These are phyloP conservation scores for Sugiyamaella pinicola DNA, from an alignment of 1,139 yeast genomes.

Conservation along the genomic window DNA sequence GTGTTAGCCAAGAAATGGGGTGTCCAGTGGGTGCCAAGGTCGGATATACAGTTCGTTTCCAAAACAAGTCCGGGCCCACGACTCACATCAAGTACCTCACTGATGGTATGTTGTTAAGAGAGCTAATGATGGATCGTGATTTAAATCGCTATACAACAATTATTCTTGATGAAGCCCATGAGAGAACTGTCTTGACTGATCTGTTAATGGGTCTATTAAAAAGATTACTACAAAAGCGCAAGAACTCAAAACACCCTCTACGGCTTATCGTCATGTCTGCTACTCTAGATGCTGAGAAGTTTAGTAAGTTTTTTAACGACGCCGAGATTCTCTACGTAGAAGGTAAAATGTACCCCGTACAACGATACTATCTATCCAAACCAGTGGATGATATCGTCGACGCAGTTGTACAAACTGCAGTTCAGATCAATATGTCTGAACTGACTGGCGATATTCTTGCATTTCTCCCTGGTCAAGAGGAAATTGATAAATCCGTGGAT, in stretches of 20 bases:
- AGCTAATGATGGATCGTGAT: slow-evolving; percentile 73
- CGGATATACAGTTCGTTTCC: slow-evolving; percentile 94
- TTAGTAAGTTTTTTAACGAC: slow-evolving; percentile 70
- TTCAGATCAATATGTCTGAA: slow-evolving; percentile 79
- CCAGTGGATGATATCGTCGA: slow-evolving; percentile 84
- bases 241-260: slow-evolving; percentile 40
- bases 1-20: slow-evolving; percentile 91
- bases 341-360: slow-evolving; percentile 87
- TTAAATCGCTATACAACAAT: slow-evolving; percentile 70
- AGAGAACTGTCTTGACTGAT: slow-evolving; percentile 90
- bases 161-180: slow-evolving; percentile 97
- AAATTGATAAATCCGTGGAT: slow-evolving; percentile 82
- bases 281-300: slow-evolving; percentile 89
- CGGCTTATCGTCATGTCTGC: slow-evolving; percentile 86
- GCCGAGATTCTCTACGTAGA: slow-evolving; percentile 85
- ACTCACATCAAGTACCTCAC: slow-evolving; percentile 85
- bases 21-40: slow-evolving; percentile 66
- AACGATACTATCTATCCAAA: slow-evolving; percentile 60
- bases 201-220: slow-evolving; percentile 85
- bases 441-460: slow-evolving; percentile 83
- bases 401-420: slow-evolving; percentile 68
- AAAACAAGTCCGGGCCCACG: slow-evolving; percentile 49
- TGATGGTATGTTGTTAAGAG: slow-evolving; percentile 96
- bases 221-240: slow-evolving; percentile 50
- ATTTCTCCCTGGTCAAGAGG: slow-evolving; percentile 95